Evolutionary conservation across 2,329 filamentous ascomycete species (phyloP), one percentile per base, ranked within the genome.

Genomic region (Beauveria australis): DNA sequence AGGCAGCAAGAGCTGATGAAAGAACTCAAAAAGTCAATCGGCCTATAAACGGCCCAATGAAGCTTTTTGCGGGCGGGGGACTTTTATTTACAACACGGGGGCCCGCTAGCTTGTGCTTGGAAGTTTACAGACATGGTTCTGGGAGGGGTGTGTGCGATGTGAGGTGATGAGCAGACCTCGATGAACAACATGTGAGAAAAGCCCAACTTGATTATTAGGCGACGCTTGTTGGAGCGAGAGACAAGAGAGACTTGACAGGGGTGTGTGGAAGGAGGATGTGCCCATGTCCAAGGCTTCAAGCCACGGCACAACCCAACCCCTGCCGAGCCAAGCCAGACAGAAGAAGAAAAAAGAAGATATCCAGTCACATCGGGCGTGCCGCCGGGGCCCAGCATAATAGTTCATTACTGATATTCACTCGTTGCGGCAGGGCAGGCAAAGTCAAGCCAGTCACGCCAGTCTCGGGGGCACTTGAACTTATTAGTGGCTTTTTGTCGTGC

Each of bases 321-420:
- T 58, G 54, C 18, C 22, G 33, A 37, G 33, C 33, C 33, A 37
- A 37, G 33, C 33, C 33, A 16, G 2, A 30, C 28, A 37, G 33
- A 37, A 37, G 30, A 14, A 33, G 33, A 7, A 41, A 16, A 16
- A 24, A 12, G 22, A 37, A 3, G 22, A 44, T 44, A 18, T 30
- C 30, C 33, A 43, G 55, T 51, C 55, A 51, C 12, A 41, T 33
- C 18, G 55, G 55, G 55, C 55, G 46, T 58, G 55, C 46, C 55
- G 46, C 55, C 37, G 37, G 30, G 46, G 46, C 46, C 26, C 46
- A 48, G 33, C 33, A 37, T 37, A 37, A 37, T 37, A 37, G 14
- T 37, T 37, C 33, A 16, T 37, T 37, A 37, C 2, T 14, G 14
- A 6, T 37, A 16, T 16, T 37, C 12, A 33, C 3, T 12, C 24